phyloP scores from a whole-genome alignment of 768 basidiomycete genomes.

The Epithele typhae region DNA sequence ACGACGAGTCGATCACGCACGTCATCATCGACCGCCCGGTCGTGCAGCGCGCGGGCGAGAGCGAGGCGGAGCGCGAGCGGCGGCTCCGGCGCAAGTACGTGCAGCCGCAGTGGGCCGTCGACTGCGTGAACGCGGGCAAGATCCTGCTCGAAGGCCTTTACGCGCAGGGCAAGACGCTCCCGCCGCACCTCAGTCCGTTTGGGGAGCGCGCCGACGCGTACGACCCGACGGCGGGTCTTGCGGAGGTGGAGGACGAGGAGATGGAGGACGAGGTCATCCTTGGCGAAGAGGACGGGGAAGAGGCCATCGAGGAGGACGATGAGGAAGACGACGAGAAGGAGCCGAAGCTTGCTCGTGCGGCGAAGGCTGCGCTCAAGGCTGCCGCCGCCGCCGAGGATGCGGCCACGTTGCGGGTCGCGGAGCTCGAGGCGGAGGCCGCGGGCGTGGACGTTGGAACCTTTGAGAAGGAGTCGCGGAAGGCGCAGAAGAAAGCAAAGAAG shows the following conservation, averaged over 20 bases:
- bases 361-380: constrained; percentile 26
- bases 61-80: constrained; percentile 54
- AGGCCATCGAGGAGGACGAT: constrained; percentile 19
- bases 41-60: constrained; percentile 43
- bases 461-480: constrained; percentile 68
- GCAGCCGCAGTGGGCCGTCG: constrained; percentile 97
- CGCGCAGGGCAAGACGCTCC: constrained; percentile 77
- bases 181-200: constrained; percentile 96
- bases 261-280: constrained; percentile 30
- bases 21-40: constrained; percentile 90
- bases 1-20: constrained; percentile 85
- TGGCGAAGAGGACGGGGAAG: constrained; percentile 28
- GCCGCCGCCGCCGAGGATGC: constrained; percentile 47
- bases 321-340: constrained; percentile 20
- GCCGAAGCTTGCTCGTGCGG: constrained; percentile 19
- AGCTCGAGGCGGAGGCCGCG: constrained; percentile 87
- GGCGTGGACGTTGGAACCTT: constrained; percentile 80
- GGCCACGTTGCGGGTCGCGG: constrained; percentile 75
- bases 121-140: constrained; percentile 87
- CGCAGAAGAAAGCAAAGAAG: constrained; percentile 39
- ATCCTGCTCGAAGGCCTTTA: constrained; percentile 85
- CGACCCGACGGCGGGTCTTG: constrained; percentile 48
- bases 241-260: constrained; percentile 30
- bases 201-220: constrained; percentile 78
- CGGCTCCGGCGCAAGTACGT: constrained; percentile 76